A percentile compares a stretch with the other conserved stretches of the same genome.
Conservation (phyloP, 306 rosid species). For the Vicia villosa region DNA sequence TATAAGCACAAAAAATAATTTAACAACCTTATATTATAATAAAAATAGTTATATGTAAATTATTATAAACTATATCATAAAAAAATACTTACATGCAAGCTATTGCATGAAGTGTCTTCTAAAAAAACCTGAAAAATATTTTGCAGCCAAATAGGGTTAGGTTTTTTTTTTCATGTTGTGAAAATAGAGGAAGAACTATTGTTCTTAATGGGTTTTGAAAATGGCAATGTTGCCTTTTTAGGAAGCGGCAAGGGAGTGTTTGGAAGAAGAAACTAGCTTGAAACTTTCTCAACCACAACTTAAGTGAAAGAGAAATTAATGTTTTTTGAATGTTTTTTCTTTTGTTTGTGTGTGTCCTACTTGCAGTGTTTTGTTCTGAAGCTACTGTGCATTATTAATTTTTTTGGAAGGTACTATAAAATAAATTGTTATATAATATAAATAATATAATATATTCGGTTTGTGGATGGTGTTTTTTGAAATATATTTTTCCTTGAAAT, state of each 20-base stretch:
- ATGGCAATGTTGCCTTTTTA: constrained; percentile 22
- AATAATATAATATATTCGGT: neutral
- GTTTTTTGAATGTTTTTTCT: neutral
- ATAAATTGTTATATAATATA: neutral
- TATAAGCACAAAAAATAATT: neutral
- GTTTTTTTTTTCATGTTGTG: neutral
- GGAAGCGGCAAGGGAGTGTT: constrained; percentile 37
- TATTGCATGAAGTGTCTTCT: constrained; percentile 26
- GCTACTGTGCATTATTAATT: neutral
- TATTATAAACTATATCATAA: neutral
- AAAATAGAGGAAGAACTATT: neutral
- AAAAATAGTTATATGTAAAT: neutral
- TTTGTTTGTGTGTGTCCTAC: constrained; percentile 55
- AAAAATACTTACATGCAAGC: neutral
- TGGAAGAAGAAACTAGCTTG: constrained; percentile 29
- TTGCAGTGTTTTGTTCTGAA: constrained; percentile 35
- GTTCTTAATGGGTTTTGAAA: constrained; percentile 32
- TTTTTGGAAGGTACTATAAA: constrained; percentile 11
- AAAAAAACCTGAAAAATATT: neutral
- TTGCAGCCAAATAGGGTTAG: neutral
- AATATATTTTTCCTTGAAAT: constrained; percentile 14
- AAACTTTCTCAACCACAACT: constrained; percentile 68
- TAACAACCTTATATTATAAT: neutral
- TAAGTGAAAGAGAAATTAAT: constrained; percentile 1
- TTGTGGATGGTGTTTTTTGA: constrained; percentile 69